These are phyloP conservation scores for Sanghuangporus weigelae DNA, from an alignment of 1,284 basidiomycete species.

Conservation along the genomic window DNA sequence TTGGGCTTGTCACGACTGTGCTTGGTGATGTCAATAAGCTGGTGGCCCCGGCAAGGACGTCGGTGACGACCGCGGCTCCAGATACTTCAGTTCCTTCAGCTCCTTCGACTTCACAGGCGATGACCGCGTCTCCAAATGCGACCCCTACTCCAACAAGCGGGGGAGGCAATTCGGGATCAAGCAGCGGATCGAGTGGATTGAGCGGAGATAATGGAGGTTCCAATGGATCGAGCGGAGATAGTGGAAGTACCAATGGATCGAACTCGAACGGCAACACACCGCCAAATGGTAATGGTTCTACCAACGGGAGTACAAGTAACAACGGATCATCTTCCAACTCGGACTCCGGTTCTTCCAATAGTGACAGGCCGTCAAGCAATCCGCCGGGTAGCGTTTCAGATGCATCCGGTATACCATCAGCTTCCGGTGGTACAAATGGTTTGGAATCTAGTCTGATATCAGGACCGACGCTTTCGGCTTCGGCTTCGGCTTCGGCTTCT, in stretches of 20 bases:
- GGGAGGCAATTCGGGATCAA: background rate
- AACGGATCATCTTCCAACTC: background rate
- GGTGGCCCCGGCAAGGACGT: background rate
- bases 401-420: background rate
- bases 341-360: background rate
- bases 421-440: background rate
- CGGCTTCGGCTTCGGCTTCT: background rate
- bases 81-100: background rate
- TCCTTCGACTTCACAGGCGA: background rate
- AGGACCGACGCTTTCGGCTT: background rate
- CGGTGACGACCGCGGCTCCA: background rate
- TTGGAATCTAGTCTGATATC: background rate
- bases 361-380: background rate
- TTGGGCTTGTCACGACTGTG: background rate
- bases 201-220: background rate
- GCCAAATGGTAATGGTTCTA: background rate
- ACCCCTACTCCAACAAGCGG: background rate
- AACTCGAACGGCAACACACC: background rate
- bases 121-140: background rate
- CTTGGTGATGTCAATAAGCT: background rate
- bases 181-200: background rate
- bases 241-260: background rate
- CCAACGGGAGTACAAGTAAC: background rate
- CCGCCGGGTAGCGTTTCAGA: background rate
- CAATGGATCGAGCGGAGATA: background rate